These are phyloP conservation scores for Tillandsia fasciculata DNA, from an alignment of 176 grass and related monocot genomes.

Conservation along the genomic window DNA sequence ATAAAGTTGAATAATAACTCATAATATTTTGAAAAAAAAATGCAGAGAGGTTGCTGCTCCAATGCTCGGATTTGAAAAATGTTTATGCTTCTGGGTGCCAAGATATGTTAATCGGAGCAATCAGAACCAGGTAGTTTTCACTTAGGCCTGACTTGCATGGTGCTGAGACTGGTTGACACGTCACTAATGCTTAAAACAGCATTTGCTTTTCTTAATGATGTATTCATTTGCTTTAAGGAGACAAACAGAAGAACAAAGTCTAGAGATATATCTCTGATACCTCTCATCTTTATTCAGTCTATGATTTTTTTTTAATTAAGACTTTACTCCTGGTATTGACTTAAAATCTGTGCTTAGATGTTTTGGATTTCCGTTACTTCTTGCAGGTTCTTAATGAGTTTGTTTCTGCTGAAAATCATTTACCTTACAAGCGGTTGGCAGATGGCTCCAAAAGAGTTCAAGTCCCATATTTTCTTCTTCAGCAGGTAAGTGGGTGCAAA, in stretches of 20 bases:
- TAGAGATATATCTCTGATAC: not conserved
- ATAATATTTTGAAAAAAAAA: not conserved
- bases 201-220: too few relatives aligned
- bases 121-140: too few relatives aligned
- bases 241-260: not conserved
- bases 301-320: too few relatives aligned
- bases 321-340: too few relatives aligned
- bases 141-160: too few relatives aligned
- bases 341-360: not conserved
- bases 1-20: not conserved
- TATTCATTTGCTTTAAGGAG: too few relatives aligned
- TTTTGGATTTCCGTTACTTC: not conserved
- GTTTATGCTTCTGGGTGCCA: too few relatives aligned
- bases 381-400: constrained; percentile 78
- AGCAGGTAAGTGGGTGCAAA: constrained; percentile 21
- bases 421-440: constrained; percentile 55
- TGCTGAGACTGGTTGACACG: too few relatives aligned
- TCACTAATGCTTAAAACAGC: too few relatives aligned
- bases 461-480: constrained; percentile 50
- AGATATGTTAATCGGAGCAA: too few relatives aligned
- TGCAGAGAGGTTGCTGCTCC: too few relatives aligned
- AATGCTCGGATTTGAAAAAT: too few relatives aligned
- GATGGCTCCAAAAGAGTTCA: constrained; percentile 84
- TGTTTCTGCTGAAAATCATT: constrained; percentile 15
- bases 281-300: not conserved